Percentiles rank a stretch among this genome's conserved stretches.
phyloP scores from a whole-genome alignment of 2,329 filamentous ascomycete genomes.

The Penicillium sp. region DNA sequence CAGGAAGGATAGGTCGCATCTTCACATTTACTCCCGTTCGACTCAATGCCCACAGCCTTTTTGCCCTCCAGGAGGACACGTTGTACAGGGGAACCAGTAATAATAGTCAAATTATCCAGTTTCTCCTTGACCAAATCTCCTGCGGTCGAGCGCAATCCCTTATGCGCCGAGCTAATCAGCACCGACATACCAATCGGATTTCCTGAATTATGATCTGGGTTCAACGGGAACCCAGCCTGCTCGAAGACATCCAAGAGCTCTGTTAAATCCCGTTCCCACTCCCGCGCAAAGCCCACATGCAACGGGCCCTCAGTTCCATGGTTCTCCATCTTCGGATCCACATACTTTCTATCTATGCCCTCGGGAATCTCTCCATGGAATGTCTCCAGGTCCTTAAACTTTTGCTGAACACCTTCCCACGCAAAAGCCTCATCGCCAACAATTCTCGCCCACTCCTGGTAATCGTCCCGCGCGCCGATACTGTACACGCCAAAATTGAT shows the following conservation, averaged over 20 bases:
- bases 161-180: slow-evolving; percentile 51
- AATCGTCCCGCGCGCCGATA: slow-evolving; percentile 24
- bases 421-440: slow-evolving; percentile 17
- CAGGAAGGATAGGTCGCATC: neutral
- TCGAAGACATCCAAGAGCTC: slow-evolving; percentile 44
- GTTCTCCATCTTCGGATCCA: slow-evolving; percentile 10
- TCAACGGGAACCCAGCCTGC: slow-evolving; percentile 50
- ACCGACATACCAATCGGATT: slow-evolving; percentile 58
- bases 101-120: slow-evolving; percentile 55
- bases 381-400: slow-evolving; percentile 21
- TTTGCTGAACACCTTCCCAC: slow-evolving; percentile 17
- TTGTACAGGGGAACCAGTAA: slow-evolving; percentile 51
- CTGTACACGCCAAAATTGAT: slow-evolving; percentile 26
- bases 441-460: slow-evolving; percentile 24
- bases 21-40: slow-evolving; percentile 44
- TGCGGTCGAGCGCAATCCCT: slow-evolving; percentile 53
- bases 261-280: slow-evolving; percentile 23
- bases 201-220: slow-evolving; percentile 59
- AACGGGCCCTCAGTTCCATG: slow-evolving; percentile 17
- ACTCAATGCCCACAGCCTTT: slow-evolving; percentile 49
- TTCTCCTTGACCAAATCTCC: slow-evolving; percentile 48
- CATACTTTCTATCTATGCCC: slow-evolving; percentile 15
- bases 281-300: slow-evolving; percentile 19
- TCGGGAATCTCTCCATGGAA: slow-evolving; percentile 12
- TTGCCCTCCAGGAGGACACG: slow-evolving; percentile 50